These are phyloP conservation scores for Pythium vanterpoolii DNA, from an alignment of 352 stramenopile species.

Conservation along the genomic window DNA sequence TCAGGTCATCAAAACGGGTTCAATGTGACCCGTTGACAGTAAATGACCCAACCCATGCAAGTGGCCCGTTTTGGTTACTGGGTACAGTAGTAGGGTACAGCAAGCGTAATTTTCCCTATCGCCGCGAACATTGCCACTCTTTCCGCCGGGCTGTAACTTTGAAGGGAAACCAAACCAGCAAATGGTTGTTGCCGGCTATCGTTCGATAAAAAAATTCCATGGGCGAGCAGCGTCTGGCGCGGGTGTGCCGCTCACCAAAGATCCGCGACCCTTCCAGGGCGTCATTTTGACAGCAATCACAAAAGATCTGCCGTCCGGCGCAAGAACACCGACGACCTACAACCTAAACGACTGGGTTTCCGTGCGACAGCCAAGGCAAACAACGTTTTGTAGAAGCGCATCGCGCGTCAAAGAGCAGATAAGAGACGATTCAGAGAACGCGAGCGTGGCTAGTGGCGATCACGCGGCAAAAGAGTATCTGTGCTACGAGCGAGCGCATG, in stretches of 20 bases:
- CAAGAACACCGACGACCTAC: not conserved
- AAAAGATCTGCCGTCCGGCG: conserved; percentile 9
- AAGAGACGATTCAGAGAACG: not conserved
- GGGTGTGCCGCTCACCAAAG: not conserved
- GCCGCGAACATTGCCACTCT: conserved; percentile 15
- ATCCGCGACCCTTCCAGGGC: conserved; percentile 17
- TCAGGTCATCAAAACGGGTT: too few relatives aligned
- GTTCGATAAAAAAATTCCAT: conserved; percentile 27
- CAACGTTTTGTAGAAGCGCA: not conserved
- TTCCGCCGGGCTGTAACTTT: not conserved
- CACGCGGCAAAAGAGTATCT: not conserved
- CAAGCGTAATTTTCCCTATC: conserved; percentile 14
- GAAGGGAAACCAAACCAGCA: not conserved
- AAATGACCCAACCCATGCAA: not conserved
- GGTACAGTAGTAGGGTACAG: not conserved
- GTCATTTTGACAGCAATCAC: conserved; percentile 12
- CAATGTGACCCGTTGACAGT: not conserved
- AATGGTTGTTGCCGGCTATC: not conserved
- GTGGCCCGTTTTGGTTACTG: not conserved
- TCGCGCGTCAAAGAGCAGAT: not conserved
- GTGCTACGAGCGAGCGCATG: not conserved
- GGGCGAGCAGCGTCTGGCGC: conserved; percentile 14
- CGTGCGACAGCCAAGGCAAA: not conserved
- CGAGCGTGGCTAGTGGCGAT: not conserved
- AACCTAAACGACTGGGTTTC: not conserved